Evolutionary conservation across 1,284 basidiomycete genomes (phyloP).

Genomic region (Stereum hirsutum): DNA sequence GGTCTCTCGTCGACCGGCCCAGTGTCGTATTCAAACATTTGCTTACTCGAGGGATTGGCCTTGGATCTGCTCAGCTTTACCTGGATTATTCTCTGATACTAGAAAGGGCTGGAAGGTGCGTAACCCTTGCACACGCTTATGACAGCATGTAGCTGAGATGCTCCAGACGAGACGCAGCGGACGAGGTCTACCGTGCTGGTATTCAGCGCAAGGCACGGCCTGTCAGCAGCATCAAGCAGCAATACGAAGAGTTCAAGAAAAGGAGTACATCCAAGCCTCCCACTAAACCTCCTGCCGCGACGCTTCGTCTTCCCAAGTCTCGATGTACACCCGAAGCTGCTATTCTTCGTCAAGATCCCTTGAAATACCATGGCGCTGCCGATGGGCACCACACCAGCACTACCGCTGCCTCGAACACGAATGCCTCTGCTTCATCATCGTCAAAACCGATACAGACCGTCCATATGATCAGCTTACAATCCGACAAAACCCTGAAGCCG

Average conservation of each 20-base stretch:
- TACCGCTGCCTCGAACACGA: conserved; percentile 13
- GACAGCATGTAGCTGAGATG: conserved; percentile 4
- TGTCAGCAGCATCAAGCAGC: conserved; percentile 75
- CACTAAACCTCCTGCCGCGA: conserved; percentile 16
- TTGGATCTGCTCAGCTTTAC: conserved; percentile 70
- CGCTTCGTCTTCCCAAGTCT: conserved; percentile 11
- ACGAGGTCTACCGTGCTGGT: conserved; percentile 77
- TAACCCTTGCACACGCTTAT: conserved; percentile 10
- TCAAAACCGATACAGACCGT: conserved; percentile 9
- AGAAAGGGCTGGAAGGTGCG: conserved; percentile 69
- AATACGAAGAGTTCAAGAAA: conserved; percentile 73
- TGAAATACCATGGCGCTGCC: conserved; percentile 34
- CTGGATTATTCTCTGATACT: conserved; percentile 78
- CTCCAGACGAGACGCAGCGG: conserved; percentile 65
- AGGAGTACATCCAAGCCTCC: conserved; percentile 23
- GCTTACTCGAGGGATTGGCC: conserved; percentile 73
- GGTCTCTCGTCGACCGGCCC: conserved; percentile 50
- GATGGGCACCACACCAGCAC: conserved; percentile 11
- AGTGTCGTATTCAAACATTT: conserved; percentile 66
- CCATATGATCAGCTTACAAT: conserved; percentile 12
- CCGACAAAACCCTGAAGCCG: too few relatives aligned
- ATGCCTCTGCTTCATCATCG: conserved; percentile 25
- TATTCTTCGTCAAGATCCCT: conserved; percentile 42
- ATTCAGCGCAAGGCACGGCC: conserved; percentile 79
- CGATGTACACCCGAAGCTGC: conserved; percentile 26